These are phyloP conservation scores for Cytospora schulzeri DNA, from an alignment of 2,329 filamentous ascomycete species.

Conservation along the genomic window DNA sequence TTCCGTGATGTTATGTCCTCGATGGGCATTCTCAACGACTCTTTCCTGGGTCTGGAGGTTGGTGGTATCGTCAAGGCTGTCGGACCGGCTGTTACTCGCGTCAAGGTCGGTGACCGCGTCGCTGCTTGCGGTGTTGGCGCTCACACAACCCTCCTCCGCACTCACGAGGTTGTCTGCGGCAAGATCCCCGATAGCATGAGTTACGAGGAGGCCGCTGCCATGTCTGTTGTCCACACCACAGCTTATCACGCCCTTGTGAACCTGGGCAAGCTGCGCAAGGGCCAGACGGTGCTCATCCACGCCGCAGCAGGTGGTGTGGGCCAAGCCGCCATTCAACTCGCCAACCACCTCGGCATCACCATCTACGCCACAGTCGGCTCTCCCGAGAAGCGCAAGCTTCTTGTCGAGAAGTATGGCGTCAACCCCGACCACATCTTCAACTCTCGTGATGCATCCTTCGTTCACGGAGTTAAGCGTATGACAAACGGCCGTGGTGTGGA, in stretches of 20 bases:
- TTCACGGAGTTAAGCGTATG: slow-evolving; percentile 29
- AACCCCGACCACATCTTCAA: slow-evolving; percentile 34
- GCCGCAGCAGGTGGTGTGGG: slow-evolving; percentile 34
- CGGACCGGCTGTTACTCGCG: not conserved
- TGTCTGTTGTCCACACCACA: slow-evolving; percentile 37
- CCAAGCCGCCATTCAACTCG: slow-evolving; percentile 30
- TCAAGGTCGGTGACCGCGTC: slow-evolving; percentile 4
- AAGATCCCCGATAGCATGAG: slow-evolving; percentile 37
- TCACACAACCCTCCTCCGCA: not conserved
- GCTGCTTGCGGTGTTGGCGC: not conserved
- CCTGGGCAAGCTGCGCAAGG: slow-evolving; percentile 33
- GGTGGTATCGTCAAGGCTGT: not conserved
- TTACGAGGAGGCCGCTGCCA: slow-evolving; percentile 38
- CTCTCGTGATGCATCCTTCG: slow-evolving; percentile 33
- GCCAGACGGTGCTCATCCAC: slow-evolving; percentile 34
- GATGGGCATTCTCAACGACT: not conserved
- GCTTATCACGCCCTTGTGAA: slow-evolving; percentile 36
- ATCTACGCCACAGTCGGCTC: slow-evolving; percentile 39
- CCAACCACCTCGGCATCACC: slow-evolving; percentile 27
- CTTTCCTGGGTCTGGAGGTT: not conserved
- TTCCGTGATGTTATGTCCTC: slow-evolving; percentile 2
- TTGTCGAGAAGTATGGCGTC: slow-evolving; percentile 36
- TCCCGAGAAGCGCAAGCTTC: slow-evolving; percentile 34
- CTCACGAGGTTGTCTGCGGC: not conserved
- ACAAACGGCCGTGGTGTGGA: slow-evolving; percentile 32